Evolutionary conservation across 1,139 yeast species (phyloP).

Genomic region (Taphrina wiesneri): DNA sequence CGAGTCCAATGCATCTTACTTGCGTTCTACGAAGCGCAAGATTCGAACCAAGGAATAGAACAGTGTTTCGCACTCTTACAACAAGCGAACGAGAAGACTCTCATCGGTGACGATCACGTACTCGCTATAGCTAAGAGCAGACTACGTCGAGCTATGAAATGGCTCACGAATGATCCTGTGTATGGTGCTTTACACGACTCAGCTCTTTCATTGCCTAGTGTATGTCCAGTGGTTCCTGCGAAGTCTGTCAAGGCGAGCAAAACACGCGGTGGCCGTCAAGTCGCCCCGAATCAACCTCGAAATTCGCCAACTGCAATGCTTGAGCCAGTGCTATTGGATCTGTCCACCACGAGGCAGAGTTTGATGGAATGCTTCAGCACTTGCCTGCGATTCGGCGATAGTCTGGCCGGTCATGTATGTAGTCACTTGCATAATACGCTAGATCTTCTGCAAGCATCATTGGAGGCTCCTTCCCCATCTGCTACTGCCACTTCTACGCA

Average conservation of each 20-base stretch:
- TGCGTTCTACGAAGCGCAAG: not conserved
- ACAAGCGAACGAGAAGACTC: not conserved
- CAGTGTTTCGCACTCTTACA: not conserved
- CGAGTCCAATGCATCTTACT: not conserved
- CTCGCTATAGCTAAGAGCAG: not conserved
- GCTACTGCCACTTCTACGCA: not conserved
- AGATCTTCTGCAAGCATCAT: slow-evolving; percentile 19
- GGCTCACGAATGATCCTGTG: slow-evolving; percentile 48
- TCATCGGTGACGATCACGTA: not conserved
- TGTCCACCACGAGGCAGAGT: slow-evolving; percentile 29
- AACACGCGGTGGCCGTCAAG: not conserved
- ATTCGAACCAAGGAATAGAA: no score
- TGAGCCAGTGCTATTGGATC: slow-evolving; percentile 39
- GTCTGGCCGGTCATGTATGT: slow-evolving; percentile 4
- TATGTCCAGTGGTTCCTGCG: slow-evolving; percentile 12
- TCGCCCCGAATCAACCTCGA: not conserved
- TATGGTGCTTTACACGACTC: slow-evolving; percentile 54
- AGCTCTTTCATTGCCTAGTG: slow-evolving; percentile 53
- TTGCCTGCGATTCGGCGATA: slow-evolving; percentile 40
- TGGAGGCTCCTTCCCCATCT: not conserved
- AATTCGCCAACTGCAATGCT: not conserved
- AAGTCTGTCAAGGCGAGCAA: not conserved
- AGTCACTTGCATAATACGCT: not conserved
- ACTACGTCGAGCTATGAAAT: not conserved
- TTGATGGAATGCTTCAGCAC: slow-evolving; percentile 39